Conservation (phyloP, 2,329 filamentous ascomycete genomes). For the Ceratocystis eucalypticola region DNA sequence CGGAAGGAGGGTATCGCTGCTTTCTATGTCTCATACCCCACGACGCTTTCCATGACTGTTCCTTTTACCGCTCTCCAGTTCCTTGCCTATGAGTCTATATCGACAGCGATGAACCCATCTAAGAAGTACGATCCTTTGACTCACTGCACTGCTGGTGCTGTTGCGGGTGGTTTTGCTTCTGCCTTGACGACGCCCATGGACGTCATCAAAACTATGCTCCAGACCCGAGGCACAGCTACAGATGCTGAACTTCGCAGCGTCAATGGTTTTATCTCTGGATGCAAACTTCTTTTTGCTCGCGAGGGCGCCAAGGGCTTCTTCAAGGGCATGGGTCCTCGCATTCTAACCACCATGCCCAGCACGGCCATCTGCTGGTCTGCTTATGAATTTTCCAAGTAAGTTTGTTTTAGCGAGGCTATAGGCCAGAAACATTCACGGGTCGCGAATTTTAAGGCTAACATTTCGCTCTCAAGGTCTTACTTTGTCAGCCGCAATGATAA, state of each 20-base stretch:
- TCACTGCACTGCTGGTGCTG: constrained; percentile 81
- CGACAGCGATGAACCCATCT: constrained; percentile 77
- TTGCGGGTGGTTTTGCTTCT: constrained; percentile 86
- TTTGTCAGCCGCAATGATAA: constrained; percentile 43
- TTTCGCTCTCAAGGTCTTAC: constrained; percentile 35
- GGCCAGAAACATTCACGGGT: not conserved
- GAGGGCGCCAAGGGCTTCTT: constrained; percentile 83
- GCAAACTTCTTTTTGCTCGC: constrained; percentile 64
- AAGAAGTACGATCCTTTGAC: constrained; percentile 84
- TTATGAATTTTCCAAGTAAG: constrained; percentile 56
- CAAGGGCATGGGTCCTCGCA: constrained; percentile 77
- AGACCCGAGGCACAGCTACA: constrained; percentile 73
- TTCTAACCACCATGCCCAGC: constrained; percentile 95
- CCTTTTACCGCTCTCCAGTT: constrained; percentile 96
- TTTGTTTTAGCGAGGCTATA: constrained; percentile 19
- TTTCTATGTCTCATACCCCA: constrained; percentile 98
- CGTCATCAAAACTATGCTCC: constrained; percentile 93
- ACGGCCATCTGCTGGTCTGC: constrained; percentile 98
- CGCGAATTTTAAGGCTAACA: constrained; percentile 10
- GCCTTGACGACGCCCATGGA: constrained; percentile 92
- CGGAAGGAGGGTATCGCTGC: constrained; percentile 73
- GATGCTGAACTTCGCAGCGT: constrained; percentile 75
- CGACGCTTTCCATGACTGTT: constrained; percentile 95
- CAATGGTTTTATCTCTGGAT: constrained; percentile 68
- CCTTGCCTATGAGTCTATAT: constrained; percentile 93